Conservation (phyloP, 352 stramenopile species). For the Globisporangium heterothallicum region DNA sequence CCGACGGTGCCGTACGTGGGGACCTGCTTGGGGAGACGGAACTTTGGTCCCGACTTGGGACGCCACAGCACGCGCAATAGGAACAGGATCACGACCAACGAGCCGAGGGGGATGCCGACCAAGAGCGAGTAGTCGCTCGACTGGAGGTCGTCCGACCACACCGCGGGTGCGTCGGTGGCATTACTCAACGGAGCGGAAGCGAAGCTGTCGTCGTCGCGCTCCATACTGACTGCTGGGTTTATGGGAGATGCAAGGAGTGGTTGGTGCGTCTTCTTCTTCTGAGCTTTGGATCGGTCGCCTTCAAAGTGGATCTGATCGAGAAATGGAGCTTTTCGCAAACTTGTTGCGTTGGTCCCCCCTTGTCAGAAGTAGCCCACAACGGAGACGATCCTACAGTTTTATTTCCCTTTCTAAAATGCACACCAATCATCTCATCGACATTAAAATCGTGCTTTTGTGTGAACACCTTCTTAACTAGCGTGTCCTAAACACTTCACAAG, state of each 20-base stretch:
- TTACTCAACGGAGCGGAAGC: conserved; percentile 5
- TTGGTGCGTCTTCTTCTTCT: background rate
- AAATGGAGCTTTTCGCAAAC: too few species aligned
- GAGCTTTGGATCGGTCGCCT: background rate
- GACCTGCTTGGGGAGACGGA: conserved; percentile 71
- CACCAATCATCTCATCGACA: too few species aligned
- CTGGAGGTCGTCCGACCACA: conserved; percentile 63
- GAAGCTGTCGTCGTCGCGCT: background rate
- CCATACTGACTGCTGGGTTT: background rate
- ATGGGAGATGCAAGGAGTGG: background rate
- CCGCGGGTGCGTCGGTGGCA: conserved; percentile 3
- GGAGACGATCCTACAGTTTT: too few species aligned
- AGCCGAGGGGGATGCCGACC: conserved; percentile 52
- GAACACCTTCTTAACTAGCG: too few species aligned
- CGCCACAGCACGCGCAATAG: conserved; percentile 73
- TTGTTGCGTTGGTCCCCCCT: background rate
- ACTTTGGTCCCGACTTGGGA: conserved; percentile 65
- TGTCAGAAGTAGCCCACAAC: too few species aligned
- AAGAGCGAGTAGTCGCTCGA: conserved; percentile 60
- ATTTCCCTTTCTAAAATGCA: too few species aligned
- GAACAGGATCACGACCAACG: conserved; percentile 50
- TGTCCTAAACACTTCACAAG: too few species aligned
- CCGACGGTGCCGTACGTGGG: conserved; percentile 72
- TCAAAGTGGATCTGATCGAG: background rate
- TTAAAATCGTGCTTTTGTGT: too few species aligned